Percentiles rank a stretch among this genome's conserved stretches.
Conservation (phyloP, 2,329 filamentous ascomycete species). For the Pestalotiopsis sp. region DNA sequence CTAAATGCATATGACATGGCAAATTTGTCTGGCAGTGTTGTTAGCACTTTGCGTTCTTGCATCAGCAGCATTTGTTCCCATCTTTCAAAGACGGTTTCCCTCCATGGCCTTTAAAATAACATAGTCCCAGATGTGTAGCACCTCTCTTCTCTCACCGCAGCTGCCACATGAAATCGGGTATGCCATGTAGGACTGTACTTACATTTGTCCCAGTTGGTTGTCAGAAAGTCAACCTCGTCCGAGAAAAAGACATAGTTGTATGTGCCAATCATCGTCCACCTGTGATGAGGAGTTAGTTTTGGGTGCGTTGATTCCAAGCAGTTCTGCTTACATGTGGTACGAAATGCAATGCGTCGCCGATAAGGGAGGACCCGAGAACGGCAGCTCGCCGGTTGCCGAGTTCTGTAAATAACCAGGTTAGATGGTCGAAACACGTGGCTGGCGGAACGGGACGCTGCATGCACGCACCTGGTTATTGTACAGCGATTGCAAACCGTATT, state of each 20-base stretch:
- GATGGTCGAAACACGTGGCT: conserved; percentile 5
- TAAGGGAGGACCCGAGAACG: conserved; percentile 29
- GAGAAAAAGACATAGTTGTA: conserved; percentile 61
- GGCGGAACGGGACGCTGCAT: conserved; percentile 1
- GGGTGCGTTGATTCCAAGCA: conserved; percentile 3
- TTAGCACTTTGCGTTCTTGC: background rate
- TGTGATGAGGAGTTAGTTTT: conserved; percentile 12
- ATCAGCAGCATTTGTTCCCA: no score
- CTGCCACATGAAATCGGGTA: background rate
- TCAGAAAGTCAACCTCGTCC: conserved; percentile 51
- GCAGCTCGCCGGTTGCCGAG: conserved; percentile 24
- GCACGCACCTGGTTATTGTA: conserved; percentile 35
- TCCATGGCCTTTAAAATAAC: no score
- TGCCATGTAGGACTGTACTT: background rate
- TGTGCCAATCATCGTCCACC: conserved; percentile 55
- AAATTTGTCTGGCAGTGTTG: conserved; percentile 31
- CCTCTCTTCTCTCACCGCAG: no score
- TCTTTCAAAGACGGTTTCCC: no score
- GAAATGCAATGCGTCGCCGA: conserved; percentile 25
- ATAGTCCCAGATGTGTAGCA: no score
- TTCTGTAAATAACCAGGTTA: conserved; percentile 11
- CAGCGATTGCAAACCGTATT: conserved; percentile 42
- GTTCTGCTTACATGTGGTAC: conserved; percentile 31
- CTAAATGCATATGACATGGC: conserved; percentile 40
- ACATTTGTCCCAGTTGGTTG: conserved; percentile 47